Evolutionary conservation across 345 rosid species (phyloP), one percentile per base, ranked within the genome.

Genomic region (Eucalyptus grandis): DNA sequence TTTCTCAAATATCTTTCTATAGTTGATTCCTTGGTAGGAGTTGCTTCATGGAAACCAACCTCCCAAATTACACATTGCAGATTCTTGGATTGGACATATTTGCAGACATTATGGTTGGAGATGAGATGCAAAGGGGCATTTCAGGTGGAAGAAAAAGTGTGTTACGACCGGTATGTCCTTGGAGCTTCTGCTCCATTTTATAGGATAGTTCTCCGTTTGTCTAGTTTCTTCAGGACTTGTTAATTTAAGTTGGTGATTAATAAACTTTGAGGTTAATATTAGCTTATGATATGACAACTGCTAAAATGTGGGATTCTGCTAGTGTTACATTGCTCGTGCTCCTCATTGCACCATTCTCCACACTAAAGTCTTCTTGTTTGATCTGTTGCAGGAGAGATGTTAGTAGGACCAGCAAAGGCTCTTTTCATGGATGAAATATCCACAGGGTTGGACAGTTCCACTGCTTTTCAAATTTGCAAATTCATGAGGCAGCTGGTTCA

Each of bases 111-210:
- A 37, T 37, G 40, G 97, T 95, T 22, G 99, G 98, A n/a, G 94
- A 95, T 91, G 95, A 91, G 46, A 95, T 97, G 98, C 89, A 95
- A 90, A 91, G 99, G 90, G 99, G 99, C 58, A 94, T 97, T 77
- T 97, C 99, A 60, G 99, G 99, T 87, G 97, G 98, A 44, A 97
- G 87, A 92, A 91, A 91, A 97, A 96, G 92, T 96, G 98, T 89
- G 92, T 96, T 43, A 97, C 97, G 22, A 96, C 98, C 21, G 95
- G 98, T 95, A 91, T 87, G 58, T 27, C 58, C 83, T 77, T 19
- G 46, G 46, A 72, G 27, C 46, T 37, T 86, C 40, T 46, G 27
- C 43, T 37, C 83, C 46, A 72, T 72, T 34, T 14, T 17, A 17
- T 37, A 11, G 83, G 2, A 72, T 37, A 37, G 83, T 37, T 72